Conservation (phyloP, 2,329 filamentous ascomycete genomes). For the Fusarium bactridioides region DNA sequence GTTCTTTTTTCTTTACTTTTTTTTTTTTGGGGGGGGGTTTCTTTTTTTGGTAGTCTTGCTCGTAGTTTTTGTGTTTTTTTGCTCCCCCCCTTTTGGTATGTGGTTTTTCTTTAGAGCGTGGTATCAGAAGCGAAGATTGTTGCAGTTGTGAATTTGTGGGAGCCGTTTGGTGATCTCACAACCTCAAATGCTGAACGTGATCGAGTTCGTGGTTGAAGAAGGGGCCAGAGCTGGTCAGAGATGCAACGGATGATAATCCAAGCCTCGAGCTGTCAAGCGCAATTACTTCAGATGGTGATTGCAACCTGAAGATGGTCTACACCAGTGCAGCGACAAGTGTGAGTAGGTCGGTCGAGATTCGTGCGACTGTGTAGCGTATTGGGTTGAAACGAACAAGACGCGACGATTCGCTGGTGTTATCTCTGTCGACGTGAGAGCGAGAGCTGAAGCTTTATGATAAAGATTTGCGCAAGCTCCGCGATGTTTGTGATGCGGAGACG, state of each 20-base stretch:
- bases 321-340: not conserved
- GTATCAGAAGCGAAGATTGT: constrained; percentile 9
- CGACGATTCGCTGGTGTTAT: constrained; percentile 1
- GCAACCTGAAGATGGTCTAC: not conserved
- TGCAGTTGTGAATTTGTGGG: not conserved
- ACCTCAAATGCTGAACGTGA: not conserved
- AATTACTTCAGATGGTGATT: not conserved
- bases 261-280: not conserved
- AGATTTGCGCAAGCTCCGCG: not conserved
- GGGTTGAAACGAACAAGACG: not conserved
- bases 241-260: not conserved
- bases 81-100: not conserved
- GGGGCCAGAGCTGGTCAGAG: not conserved
- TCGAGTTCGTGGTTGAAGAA: not conserved
- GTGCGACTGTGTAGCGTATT: not conserved
- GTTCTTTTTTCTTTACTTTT: not conserved
- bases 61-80: not conserved
- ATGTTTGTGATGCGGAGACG: constrained; percentile 1
- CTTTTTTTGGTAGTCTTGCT: not conserved
- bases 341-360: constrained; percentile 1
- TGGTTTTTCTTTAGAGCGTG: not conserved
- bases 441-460: not conserved
- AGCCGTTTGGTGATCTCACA: not conserved
- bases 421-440: not conserved
- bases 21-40: no score